Evolutionary conservation across 164 flowering plant species (phyloP), one percentile per base, ranked within the genome.

Genomic region (Magnolia kwangsiensis): DNA sequence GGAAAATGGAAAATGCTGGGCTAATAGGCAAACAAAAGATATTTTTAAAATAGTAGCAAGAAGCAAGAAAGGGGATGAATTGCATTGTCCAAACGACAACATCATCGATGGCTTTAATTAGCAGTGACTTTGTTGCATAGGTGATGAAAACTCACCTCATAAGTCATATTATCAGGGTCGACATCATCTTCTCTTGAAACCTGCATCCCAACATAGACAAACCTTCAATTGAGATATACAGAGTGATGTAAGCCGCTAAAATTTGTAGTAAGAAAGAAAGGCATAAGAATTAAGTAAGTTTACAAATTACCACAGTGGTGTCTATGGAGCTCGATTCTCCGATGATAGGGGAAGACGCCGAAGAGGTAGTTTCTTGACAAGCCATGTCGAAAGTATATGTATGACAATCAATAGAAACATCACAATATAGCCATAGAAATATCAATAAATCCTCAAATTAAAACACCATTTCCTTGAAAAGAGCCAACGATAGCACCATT

Each of bases 161-260:
- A 84, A 18, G 78, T 80, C 86, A 84, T 81, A 70, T 73, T 76
- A 78, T 84, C 86, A 16, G 86, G 86, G 66, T 81, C 86, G 74
- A 84, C n/a, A 75, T 81, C 76, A 78, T 84, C 86, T 76, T 81
- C 73, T 79, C 78, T 81, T 21, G 16, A 78, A 37, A 63, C 78
- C 86, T 84, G 76, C 65, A 65, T 29, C 31, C 76, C 78, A 77
- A 21, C 75, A 74, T 45, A 78, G 23, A 27, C 31, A 69, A 51
- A 51, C 23, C 49, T 78, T 70, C 13, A 37, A 68, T 64, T 63
- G 55, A 13, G 6, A 64, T 19, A 67, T 68, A 5, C 7, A 67
- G 19, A 76, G 11, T 19, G 51, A 71, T 8, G 51, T 37, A 16
- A 65, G 18, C 58, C 58, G 16, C 23, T 66, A 50, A 73, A 58